These are phyloP conservation scores for Astrothelium macrocarpum DNA, from an alignment of 495 filamentous ascomycete genomes.

Conservation along the genomic window DNA sequence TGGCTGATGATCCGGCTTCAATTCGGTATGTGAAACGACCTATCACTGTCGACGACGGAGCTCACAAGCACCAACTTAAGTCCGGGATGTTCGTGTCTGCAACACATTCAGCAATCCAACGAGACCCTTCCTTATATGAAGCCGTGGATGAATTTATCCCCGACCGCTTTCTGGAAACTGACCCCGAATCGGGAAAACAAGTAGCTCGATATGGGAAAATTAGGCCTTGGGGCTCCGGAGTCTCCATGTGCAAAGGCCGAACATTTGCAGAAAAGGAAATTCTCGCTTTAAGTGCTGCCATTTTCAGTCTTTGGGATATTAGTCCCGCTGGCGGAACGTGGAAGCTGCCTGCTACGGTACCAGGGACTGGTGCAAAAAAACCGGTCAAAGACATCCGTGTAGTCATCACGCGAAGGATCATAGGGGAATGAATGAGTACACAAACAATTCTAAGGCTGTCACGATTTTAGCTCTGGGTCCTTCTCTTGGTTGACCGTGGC, in stretches of 20 bases:
- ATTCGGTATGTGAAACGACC: not conserved
- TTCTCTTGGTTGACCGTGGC: too few species aligned
- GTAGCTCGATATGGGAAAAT: conserved; percentile 11
- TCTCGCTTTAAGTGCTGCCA: conserved; percentile 11
- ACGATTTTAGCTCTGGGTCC: too few species aligned
- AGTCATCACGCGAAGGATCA: not conserved
- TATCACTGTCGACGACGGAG: not conserved
- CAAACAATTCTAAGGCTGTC: too few species aligned
- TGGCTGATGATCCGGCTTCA: not conserved
- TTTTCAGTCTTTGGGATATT: conserved; percentile 20
- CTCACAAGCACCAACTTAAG: not conserved
- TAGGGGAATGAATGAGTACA: too few species aligned
- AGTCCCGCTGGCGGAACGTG: conserved; percentile 16
- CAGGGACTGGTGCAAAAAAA: not conserved
- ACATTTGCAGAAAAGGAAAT: conserved; percentile 23
- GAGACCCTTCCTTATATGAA: conserved; percentile 14
- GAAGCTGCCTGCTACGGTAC: conserved; percentile 14
- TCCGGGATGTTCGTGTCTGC: conserved; percentile 1
- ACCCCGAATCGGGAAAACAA: not conserved
- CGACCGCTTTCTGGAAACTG: conserved; percentile 20
- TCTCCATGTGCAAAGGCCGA: conserved; percentile 16
- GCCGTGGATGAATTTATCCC: conserved; percentile 17
- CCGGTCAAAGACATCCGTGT: not conserved
- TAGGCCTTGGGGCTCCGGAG: conserved; percentile 16
- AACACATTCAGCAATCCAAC: conserved; percentile 8